A percentile compares a stretch with the other conserved stretches of the same genome.
Evolutionary conservation across 441 rosid species (phyloP).

Genomic region (Euphorbia celastroides): DNA sequence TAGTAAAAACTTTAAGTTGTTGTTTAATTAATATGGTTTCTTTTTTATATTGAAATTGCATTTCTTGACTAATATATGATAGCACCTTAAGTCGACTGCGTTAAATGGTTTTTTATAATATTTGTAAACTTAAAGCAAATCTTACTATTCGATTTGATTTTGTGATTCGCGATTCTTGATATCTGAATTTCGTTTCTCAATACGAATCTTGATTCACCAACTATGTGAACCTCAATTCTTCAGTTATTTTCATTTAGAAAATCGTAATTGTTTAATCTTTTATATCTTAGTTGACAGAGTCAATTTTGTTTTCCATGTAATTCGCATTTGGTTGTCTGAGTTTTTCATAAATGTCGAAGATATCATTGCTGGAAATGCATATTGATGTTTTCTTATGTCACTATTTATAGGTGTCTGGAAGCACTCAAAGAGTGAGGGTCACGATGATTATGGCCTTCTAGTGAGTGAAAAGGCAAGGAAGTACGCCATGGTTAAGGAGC

Average conservation of each 20-base stretch:
- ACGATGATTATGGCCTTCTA: constrained; percentile 95
- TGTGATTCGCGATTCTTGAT: no score
- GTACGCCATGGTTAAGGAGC: constrained; percentile 84
- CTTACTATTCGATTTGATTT: no score
- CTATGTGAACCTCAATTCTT: not conserved
- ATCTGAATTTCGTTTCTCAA: no score
- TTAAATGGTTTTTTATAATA: no score
- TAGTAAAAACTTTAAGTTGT: no score
- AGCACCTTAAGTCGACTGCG: no score
- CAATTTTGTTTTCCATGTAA: not conserved
- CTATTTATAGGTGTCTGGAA: constrained; percentile 75
- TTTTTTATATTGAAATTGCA: no score
- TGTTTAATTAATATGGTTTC: no score
- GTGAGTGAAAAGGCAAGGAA: constrained; percentile 81
- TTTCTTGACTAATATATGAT: no score
- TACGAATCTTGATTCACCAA: no score
- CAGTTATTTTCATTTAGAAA: not conserved
- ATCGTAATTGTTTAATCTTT: not conserved
- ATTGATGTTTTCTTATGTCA: constrained; percentile 9
- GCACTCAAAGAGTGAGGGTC: constrained; percentile 86
- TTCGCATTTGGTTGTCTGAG: not conserved
- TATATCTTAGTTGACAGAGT: not conserved
- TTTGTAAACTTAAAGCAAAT: no score
- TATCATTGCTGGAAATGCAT: not conserved
- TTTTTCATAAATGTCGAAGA: not conserved